Conservation (phyloP, 768 basidiomycete genomes). For the Phlebiopsis gigantea region DNA sequence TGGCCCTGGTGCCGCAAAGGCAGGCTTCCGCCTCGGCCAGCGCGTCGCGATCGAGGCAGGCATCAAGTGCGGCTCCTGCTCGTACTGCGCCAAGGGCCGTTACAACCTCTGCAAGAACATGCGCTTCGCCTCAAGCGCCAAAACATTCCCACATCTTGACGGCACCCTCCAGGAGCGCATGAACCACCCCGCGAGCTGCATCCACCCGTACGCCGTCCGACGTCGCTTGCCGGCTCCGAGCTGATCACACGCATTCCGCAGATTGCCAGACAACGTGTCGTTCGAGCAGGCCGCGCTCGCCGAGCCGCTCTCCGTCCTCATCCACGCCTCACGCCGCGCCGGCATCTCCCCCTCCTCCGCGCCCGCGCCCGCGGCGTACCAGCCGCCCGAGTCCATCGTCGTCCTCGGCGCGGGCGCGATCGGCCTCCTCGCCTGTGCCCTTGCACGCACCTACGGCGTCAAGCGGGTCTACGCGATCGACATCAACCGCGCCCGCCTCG, state of each 20-base stretch:
- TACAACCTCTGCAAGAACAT: slow-evolving; percentile 93
- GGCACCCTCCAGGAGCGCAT: slow-evolving; percentile 85
- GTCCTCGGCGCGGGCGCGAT: slow-evolving; percentile 93
- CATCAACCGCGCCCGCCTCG: slow-evolving; percentile 77
- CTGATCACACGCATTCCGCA: slow-evolving; percentile 22
- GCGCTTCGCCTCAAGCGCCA: slow-evolving; percentile 86
- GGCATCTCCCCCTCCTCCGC: slow-evolving; percentile 19
- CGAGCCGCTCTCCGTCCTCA: slow-evolving; percentile 89
- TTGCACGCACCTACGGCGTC: slow-evolving; percentile 70
- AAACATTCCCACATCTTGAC: slow-evolving; percentile 89
- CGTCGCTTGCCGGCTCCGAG: background rate
- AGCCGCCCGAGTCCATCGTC: slow-evolving; percentile 46
- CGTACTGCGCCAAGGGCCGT: slow-evolving; percentile 64
- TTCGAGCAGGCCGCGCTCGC: slow-evolving; percentile 85
- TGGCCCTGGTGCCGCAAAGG: slow-evolving; percentile 38
- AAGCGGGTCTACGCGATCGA: slow-evolving; percentile 73
- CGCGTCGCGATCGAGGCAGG: slow-evolving; percentile 94
- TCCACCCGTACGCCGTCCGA: slow-evolving; percentile 62
- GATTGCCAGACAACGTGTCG: slow-evolving; percentile 69
- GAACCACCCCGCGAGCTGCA: slow-evolving; percentile 82
- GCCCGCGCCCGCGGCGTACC: slow-evolving; percentile 29
- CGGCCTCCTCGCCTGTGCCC: slow-evolving; percentile 82
- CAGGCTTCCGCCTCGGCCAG: slow-evolving; percentile 62
- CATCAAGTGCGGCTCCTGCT: slow-evolving; percentile 76
- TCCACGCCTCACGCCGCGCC: slow-evolving; percentile 52